Evolutionary conservation across 345 rosid species (phyloP).

Genomic region (Linum usitatissimum): DNA sequence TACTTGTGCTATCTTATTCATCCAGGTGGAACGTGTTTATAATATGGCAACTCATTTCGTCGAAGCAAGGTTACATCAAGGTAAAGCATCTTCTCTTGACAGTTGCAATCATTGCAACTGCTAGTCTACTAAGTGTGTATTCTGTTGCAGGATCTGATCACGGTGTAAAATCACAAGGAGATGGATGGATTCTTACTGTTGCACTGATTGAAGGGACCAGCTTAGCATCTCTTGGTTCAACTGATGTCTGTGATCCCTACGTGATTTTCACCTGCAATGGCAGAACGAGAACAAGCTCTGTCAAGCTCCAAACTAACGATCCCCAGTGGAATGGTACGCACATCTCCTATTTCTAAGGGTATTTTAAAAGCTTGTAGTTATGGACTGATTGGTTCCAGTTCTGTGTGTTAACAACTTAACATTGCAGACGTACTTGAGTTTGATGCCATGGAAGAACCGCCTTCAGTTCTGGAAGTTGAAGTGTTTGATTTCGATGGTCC

Average conservation of each 20-base stretch:
- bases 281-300: constrained; percentile 72
- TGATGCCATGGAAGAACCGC: constrained; percentile 94
- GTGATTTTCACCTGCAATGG: constrained; percentile 82
- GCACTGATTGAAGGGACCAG: constrained; percentile 67
- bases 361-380: not conserved
- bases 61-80: constrained; percentile 58
- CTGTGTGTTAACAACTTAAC: constrained; percentile 9
- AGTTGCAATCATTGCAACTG: constrained; percentile 1
- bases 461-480: constrained; percentile 77
- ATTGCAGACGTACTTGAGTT: constrained; percentile 77
- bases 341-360: not conserved
- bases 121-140: constrained; percentile 10
- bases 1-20: constrained; percentile 41
- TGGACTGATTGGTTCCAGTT: not conserved
- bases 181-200: constrained; percentile 86
- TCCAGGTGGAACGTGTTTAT: constrained; percentile 54
- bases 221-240: constrained; percentile 49
- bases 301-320: constrained; percentile 61
- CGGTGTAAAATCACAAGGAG: constrained; percentile 57
- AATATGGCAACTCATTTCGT: constrained; percentile 56
- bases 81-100: constrained; percentile 21
- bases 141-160: constrained; percentile 46
- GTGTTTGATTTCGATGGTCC: constrained; percentile 92
- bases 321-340: constrained; percentile 84
- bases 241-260: constrained; percentile 57